Percentiles rank a stretch among this genome's conserved stretches.
phyloP scores from a whole-genome alignment of 352 stramenopile species.

The Pythium aquatile region DNA sequence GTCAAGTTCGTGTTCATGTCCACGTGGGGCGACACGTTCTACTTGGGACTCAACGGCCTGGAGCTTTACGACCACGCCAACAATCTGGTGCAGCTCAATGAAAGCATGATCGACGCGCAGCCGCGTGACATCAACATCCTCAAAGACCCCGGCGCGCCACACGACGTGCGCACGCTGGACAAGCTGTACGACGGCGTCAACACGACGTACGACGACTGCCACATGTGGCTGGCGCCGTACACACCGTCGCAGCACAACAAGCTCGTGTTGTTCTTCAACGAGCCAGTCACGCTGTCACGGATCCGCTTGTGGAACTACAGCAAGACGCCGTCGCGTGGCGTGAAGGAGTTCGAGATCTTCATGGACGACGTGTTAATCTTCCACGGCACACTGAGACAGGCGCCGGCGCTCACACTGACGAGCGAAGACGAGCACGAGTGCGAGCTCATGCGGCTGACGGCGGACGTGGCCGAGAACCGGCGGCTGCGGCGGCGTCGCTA shows the following conservation, averaged over 20 bases:
- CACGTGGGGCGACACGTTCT: conserved; percentile 77
- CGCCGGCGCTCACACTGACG: conserved; percentile 34
- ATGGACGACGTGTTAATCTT: conserved; percentile 85
- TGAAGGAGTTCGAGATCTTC: conserved; percentile 78
- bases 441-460: conserved; percentile 25
- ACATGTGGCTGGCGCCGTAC: conserved; percentile 76
- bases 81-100: conserved; percentile 37
- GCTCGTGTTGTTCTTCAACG: conserved; percentile 78
- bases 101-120: conserved; percentile 62
- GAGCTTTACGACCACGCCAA: conserved; percentile 71
- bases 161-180: conserved; percentile 68
- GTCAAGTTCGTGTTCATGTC: conserved; percentile 83
- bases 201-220: conserved; percentile 70
- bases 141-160: conserved; percentile 51
- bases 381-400: conserved; percentile 51
- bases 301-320: conserved; percentile 89
- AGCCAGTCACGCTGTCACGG: conserved; percentile 69
- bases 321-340: conserved; percentile 77
- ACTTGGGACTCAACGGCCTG: conserved; percentile 76
- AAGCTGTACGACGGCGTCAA: conserved; percentile 78
- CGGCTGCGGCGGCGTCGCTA: conserved; percentile 39
- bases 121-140: conserved; percentile 83
- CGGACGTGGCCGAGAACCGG: conserved; percentile 36
- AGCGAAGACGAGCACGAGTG: conserved; percentile 27
- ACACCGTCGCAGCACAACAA: conserved; percentile 66